Evolutionary conservation across 768 basidiomycete species (phyloP).

Genomic region (Pleurotus cornucopiae): DNA sequence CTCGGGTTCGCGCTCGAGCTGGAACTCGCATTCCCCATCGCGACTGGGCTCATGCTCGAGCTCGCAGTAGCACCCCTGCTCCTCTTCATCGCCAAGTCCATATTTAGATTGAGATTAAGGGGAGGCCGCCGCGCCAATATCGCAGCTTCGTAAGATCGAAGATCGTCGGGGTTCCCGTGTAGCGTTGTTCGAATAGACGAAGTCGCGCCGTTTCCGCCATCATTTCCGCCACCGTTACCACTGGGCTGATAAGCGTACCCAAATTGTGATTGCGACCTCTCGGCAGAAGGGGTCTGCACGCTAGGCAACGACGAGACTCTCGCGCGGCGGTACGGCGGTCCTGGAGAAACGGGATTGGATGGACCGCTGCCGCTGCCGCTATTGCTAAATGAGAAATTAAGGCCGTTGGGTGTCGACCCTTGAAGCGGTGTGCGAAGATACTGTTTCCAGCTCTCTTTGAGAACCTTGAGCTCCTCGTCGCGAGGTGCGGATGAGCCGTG

Average conservation of each 20-base stretch:
- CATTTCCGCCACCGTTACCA: slow-evolving; percentile 14
- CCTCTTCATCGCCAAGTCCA: slow-evolving; percentile 48
- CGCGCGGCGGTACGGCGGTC: slow-evolving; percentile 31
- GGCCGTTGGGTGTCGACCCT: slow-evolving; percentile 24
- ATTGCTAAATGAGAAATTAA: slow-evolving; percentile 4
- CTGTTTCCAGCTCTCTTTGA: slow-evolving; percentile 71
- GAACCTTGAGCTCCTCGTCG: slow-evolving; percentile 39
- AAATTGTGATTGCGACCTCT: slow-evolving; percentile 16
- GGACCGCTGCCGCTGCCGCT: slow-evolving; percentile 4
- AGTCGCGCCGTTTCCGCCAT: slow-evolving; percentile 19
- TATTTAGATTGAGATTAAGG: slow-evolving; percentile 46
- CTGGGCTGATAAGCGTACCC: slow-evolving; percentile 9
- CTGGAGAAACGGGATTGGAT: slow-evolving; percentile 11
- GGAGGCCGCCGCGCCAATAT: slow-evolving; percentile 66
- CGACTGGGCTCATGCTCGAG: background rate
- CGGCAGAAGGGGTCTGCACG: slow-evolving; percentile 56
- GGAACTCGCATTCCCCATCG: background rate
- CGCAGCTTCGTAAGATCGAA: slow-evolving; percentile 71
- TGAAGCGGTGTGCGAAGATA: slow-evolving; percentile 67
- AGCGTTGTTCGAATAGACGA: slow-evolving; percentile 35
- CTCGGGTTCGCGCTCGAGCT: too few species aligned
- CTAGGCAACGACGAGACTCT: slow-evolving; percentile 69
- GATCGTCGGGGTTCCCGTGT: slow-evolving; percentile 52
- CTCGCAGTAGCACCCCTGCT: slow-evolving; percentile 18
- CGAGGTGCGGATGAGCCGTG: slow-evolving; percentile 23